Evolutionary conservation across 306 rosid species (phyloP).

Genomic region (Medicago arabica): DNA sequence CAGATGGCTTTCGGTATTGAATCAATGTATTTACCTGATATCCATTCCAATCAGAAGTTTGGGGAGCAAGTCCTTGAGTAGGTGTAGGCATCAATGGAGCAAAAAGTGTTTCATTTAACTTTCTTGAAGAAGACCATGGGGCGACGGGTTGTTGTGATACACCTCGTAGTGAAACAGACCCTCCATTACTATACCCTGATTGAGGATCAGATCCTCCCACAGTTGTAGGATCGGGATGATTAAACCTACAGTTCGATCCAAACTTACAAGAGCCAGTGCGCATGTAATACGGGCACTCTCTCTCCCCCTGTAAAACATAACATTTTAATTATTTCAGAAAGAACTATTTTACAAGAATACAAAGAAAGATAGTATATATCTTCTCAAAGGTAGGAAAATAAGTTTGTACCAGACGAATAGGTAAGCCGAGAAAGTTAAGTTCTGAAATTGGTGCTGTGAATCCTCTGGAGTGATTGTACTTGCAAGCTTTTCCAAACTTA

Average conservation of each 20-base stretch:
- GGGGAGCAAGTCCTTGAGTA: conserved; percentile 63
- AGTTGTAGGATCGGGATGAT: conserved; percentile 93
- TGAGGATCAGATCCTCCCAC: conserved; percentile 64
- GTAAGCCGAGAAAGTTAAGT: conserved; percentile 87
- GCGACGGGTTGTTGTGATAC: conserved; percentile 59
- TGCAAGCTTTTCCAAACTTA: conserved; percentile 81
- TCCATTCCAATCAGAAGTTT: conserved; percentile 76
- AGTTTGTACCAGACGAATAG: conserved; percentile 77
- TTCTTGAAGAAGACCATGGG: conserved; percentile 71
- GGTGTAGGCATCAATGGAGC: conserved; percentile 71
- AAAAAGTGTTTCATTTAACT: conserved; percentile 72
- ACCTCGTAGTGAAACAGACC: conserved; percentile 58
- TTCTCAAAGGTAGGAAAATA: background rate
- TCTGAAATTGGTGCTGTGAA: conserved; percentile 52
- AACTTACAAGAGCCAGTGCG: conserved; percentile 94
- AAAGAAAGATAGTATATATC: conserved; percentile 16
- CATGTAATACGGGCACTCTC: conserved; percentile 92
- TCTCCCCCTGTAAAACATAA: conserved; percentile 71
- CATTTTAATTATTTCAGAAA: conserved; percentile 17
- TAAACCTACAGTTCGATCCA: conserved; percentile 89
- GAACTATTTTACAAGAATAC: conserved; percentile 34
- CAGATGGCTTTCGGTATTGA: conserved; percentile 22
- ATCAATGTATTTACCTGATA: conserved; percentile 66
- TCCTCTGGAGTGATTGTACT: conserved; percentile 73
- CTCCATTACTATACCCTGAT: conserved; percentile 67